These are phyloP conservation scores for Micractinium conductrix DNA, from an alignment of 139 green algal species.

Conservation along the genomic window DNA sequence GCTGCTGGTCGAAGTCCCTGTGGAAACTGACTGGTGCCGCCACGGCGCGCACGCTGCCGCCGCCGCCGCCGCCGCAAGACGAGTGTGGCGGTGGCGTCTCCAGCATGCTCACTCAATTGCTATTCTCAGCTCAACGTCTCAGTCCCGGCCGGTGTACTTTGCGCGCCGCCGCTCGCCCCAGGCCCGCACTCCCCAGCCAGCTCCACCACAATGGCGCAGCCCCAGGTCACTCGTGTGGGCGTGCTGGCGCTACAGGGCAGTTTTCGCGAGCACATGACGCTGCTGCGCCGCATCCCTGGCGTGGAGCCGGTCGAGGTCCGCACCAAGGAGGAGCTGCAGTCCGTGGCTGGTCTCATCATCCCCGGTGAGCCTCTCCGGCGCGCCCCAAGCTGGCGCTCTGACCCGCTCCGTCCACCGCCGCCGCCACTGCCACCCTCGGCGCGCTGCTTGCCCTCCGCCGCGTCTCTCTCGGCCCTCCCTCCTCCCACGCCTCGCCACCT, in stretches of 20 bases:
- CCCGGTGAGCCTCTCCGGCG: conserved; percentile 51
- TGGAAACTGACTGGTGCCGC: no score
- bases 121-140: no score
- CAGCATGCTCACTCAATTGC: no score
- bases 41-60: no score
- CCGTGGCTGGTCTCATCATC: conserved; percentile 88
- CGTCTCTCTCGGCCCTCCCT: background rate
- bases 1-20: no score
- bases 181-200: no score
- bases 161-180: background rate
- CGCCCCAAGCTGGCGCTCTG: background rate
- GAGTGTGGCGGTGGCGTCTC: no score
- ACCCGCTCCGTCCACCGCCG: background rate
- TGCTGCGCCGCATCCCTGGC: conserved; percentile 62
- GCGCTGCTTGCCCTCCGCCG: background rate
- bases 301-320: conserved; percentile 88
- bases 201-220: background rate
- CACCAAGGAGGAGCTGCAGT: conserved; percentile 79
- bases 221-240: conserved; percentile 55
- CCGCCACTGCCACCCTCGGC: background rate
- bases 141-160: no score
- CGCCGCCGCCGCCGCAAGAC: no score
- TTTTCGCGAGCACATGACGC: conserved; percentile 89
- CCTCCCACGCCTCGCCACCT: background rate
- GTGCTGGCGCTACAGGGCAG: conserved; percentile 94